These are phyloP conservation scores for Auricularia auricula-judae DNA, from an alignment of 768 basidiomycete genomes.

Conservation along the genomic window DNA sequence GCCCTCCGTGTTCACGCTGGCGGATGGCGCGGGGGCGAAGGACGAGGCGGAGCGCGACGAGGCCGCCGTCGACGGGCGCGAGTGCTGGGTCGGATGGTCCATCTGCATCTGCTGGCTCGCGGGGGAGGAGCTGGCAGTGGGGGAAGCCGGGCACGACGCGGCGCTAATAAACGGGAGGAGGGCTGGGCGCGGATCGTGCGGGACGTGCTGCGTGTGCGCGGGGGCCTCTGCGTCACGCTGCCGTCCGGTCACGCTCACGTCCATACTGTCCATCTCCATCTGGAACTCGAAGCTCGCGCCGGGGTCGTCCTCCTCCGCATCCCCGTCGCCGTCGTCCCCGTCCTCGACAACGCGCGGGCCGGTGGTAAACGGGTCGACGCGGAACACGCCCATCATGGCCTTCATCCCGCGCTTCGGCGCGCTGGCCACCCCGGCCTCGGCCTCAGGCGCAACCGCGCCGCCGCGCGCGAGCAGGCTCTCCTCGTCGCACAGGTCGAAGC, in stretches of 20 bases:
- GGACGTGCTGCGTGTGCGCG: neutral
- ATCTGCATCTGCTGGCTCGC: neutral
- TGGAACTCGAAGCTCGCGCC: too few species aligned
- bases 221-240: neutral
- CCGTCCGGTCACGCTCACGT: too few species aligned
- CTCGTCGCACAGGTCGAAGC: too few species aligned
- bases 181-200: neutral
- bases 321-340: neutral
- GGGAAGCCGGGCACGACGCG: neutral
- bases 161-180: neutral
- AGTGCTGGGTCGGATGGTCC: neutral
- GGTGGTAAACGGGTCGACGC: neutral
- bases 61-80: neutral
- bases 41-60: neutral
- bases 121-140: neutral
- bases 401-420: neutral
- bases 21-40: neutral
- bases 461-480: too few species aligned
- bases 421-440: too few species aligned
- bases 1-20: slow-evolving; percentile 16
- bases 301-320: neutral
- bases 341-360: neutral
- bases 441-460: too few species aligned
- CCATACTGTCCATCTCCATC: too few species aligned
- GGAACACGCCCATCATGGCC: neutral